A percentile compares a stretch with the other conserved stretches of the same genome.
Conservation (phyloP, 441 rosid species). For the Dalechampia spathulata region DNA sequence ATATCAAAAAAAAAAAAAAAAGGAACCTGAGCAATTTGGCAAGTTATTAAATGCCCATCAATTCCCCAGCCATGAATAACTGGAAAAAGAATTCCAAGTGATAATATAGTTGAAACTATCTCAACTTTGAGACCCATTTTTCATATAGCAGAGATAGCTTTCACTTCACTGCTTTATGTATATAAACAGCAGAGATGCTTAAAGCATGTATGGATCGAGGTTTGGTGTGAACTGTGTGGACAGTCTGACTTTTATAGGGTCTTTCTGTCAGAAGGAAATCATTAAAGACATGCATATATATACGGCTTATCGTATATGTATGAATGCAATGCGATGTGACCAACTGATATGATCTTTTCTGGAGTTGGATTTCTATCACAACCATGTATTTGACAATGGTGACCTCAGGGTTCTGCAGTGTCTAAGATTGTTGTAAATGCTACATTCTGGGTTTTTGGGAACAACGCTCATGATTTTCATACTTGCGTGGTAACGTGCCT, state of each 20-base stretch:
- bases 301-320: too few species aligned
- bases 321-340: too few species aligned
- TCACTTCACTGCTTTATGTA: too few species aligned
- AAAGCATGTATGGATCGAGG: background rate
- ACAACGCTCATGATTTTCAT: background rate
- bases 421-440: background rate
- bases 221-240: conserved; percentile 22
- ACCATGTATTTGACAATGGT: too few species aligned
- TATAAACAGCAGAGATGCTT: too few species aligned
- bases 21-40: conserved; percentile 71
- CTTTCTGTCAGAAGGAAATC: background rate
- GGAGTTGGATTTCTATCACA: too few species aligned
- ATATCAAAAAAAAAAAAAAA: too few species aligned
- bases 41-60: conserved; percentile 59
- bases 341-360: too few species aligned
- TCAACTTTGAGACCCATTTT: conserved; percentile 23
- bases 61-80: conserved; percentile 47
- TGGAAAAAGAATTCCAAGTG: conserved; percentile 23
- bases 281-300: background rate
- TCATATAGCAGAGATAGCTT: background rate
- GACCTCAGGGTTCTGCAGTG: too few species aligned
- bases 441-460: too few species aligned
- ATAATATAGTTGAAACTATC: conserved; percentile 13
- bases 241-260: background rate
- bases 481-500: conserved; percentile 12